These are phyloP conservation scores for Hymenoscyphus occultus DNA, from an alignment of 2,329 filamentous ascomycete genomes.

Conservation along the genomic window DNA sequence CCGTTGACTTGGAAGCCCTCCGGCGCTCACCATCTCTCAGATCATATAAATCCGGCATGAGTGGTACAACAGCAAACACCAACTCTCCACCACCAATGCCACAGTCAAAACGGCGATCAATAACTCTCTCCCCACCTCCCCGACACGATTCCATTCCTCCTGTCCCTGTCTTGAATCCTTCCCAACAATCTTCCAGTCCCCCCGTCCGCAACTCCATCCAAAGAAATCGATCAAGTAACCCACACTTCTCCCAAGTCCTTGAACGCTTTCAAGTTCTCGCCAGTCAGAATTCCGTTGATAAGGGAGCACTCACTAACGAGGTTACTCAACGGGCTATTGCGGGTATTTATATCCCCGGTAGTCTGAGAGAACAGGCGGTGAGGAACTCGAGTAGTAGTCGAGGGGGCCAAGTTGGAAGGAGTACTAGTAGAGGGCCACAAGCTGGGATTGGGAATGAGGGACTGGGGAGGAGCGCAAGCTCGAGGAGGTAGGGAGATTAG, in stretches of 20 bases:
- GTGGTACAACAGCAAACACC: conserved; percentile 5
- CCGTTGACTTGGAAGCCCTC: conserved; percentile 1
- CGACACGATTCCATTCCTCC: too few species aligned
- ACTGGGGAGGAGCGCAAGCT: too few species aligned
- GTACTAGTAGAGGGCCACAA: neutral
- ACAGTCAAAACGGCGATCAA: neutral
- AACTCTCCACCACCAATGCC: conserved; percentile 1
- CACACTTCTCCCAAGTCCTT: conserved; percentile 14
- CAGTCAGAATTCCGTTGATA: conserved; percentile 11
- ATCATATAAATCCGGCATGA: too few species aligned
- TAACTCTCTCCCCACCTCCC: neutral
- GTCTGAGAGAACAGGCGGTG: conserved; percentile 24
- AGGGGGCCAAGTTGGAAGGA: neutral
- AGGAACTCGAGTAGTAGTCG: conserved; percentile 22
- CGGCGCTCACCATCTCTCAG: conserved; percentile 11
- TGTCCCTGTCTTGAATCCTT: too few species aligned
- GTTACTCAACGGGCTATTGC: conserved; percentile 20
- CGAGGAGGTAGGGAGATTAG: too few species aligned
- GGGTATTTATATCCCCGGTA: conserved; percentile 22
- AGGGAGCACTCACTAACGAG: conserved; percentile 9
- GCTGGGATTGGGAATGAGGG: too few species aligned
- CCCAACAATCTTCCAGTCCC: neutral
- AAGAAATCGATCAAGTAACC: conserved; percentile 8
- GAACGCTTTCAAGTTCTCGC: conserved; percentile 19
- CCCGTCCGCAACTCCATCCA: neutral